Base-by-base conservation (phyloP, 2,329 filamentous ascomycete genomes). In the Nigrospora sphaerica region DNA sequence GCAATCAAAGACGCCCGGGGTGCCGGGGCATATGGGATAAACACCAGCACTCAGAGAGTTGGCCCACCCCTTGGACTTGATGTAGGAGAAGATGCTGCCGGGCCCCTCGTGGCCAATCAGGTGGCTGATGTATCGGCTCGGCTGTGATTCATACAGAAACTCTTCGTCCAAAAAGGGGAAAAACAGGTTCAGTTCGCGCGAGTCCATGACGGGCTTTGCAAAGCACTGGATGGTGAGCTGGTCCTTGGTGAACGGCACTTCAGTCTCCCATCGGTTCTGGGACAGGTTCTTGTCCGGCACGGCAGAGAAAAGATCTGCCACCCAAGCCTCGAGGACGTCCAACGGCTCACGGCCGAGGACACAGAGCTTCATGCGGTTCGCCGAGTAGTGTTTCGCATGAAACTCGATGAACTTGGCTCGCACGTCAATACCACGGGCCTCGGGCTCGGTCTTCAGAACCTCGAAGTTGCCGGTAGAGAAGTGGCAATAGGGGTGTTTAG, bases 361-460 rank as follows among this genome's bases (percentile, higher is more conserved):
- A 34, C 91, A 89, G 42, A 96, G 73, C 73, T 95, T 95, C 88
- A 95, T 95, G 35, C 83, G 78, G 61, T 96, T 96, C 48, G 91
- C 88, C 1, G 91, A 95, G 67, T 96, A 96, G 61, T 95, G 85
- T 59, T 83, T 86, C 52, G 83, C 80, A 63, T 96, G 88, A 60
- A 96, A 96, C 52, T 90, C 85, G 54, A 96, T 95, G 61, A 96
- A 96, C 64, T 91, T 90, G 55, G 89, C 84, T 42, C 91, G 80
- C 23, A 96, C 87, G 63, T 93, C 88, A 56, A 96, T 78, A 4
- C 89, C 89, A 42, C 82, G 73, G 39, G 82, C 79, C 61, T 93
- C 82, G 2, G 91, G 91, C 6, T 85, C 76, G 45, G 88, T 88
- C 67, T 93, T 91, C 50, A 96, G 73, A 0, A 90, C 88, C 61